Base-by-base conservation (phyloP, 352 stramenopile genomes). In the Phytophthora colocasiae region DNA sequence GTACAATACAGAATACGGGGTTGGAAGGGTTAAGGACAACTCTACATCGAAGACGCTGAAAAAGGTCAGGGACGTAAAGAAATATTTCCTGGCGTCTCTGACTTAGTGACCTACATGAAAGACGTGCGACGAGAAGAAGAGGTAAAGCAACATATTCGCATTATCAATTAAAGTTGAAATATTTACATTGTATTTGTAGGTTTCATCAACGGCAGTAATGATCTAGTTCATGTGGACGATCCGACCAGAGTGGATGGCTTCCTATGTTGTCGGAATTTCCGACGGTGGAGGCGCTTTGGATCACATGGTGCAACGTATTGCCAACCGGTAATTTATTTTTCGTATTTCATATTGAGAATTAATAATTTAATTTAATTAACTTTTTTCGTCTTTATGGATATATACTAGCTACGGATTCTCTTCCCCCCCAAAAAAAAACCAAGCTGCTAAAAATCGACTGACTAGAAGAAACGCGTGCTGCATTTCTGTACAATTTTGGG, bases 261-360 rank as follows among this genome's bases (percentile, higher is more conserved):
- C 19, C 5, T 57, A 46, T 14, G 0, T 57, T 15, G 14, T 4
- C 5, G 12, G 19, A 15, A 47, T 38, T 3, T 19, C 32, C 7
- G 6, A 44, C 8, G 34, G 34, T 11, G 49, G 36, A 22, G 11
- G 19, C 5, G 34, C 10, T n/a, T 19, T 54, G 7, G 31, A 57
- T 3, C 49, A 36, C 8, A 57, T 57, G 49, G 49, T 47, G 14
- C 49, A 57, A 8, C 49, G 34, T 14, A 22, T 57, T 14, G 49
- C 34, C 4, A 57, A 46, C 46, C 34, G 49, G 34, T 47, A 31
- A 31, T 1, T 31, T 31, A 22, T 22, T 31, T 31, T 31, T 31
- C 27, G 27, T 5, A 31, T 31, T 31, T 8, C 27, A 31, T 31
- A 31, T 31, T 31, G 27, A 31, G 27, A 31, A 31, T 31, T 31